Conservation (phyloP, 164 flowering plant genomes). For the Vitis amurensis region DNA sequence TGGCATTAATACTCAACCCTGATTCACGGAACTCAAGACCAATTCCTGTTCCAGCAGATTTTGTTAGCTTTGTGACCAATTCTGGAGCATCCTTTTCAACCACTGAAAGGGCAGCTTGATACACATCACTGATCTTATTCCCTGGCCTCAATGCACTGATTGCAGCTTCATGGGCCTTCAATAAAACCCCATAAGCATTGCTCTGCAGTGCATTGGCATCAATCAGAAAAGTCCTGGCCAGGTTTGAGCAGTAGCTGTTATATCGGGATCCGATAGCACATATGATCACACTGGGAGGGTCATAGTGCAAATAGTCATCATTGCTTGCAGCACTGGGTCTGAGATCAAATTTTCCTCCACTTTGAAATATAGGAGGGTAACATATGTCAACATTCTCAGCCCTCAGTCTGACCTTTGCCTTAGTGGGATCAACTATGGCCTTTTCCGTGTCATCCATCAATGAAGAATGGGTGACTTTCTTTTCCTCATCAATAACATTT, state of each 20-base stretch:
- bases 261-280: conserved; percentile 76
- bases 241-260: conserved; percentile 77
- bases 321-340: conserved; percentile 79
- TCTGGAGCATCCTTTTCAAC: conserved; percentile 76
- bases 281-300: conserved; percentile 70
- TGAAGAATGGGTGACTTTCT: conserved; percentile 65
- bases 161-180: conserved; percentile 80
- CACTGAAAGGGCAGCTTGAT: conserved; percentile 58
- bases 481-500: conserved; percentile 76
- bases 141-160: conserved; percentile 64
- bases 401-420: conserved; percentile 60
- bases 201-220: conserved; percentile 65
- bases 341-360: conserved; percentile 81
- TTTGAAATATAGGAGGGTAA: conserved; percentile 88
- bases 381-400: conserved; percentile 83
- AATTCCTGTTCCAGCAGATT: conserved; percentile 78
- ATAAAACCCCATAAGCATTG: conserved; percentile 80
- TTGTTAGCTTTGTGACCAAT: conserved; percentile 50
- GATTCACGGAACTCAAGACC: conserved; percentile 87
- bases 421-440: conserved; percentile 61
- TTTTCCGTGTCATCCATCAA: conserved; percentile 80
- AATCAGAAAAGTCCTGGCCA: conserved; percentile 68
- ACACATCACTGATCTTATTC: conserved; percentile 45
- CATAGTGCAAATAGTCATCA: conserved; percentile 64
- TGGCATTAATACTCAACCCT: conserved; percentile 61